A percentile compares a stretch with the other conserved stretches of the same genome.
These are phyloP conservation scores for Cordyceps tenuipes DNA, from an alignment of 2,329 filamentous ascomycete genomes.

Conservation along the genomic window DNA sequence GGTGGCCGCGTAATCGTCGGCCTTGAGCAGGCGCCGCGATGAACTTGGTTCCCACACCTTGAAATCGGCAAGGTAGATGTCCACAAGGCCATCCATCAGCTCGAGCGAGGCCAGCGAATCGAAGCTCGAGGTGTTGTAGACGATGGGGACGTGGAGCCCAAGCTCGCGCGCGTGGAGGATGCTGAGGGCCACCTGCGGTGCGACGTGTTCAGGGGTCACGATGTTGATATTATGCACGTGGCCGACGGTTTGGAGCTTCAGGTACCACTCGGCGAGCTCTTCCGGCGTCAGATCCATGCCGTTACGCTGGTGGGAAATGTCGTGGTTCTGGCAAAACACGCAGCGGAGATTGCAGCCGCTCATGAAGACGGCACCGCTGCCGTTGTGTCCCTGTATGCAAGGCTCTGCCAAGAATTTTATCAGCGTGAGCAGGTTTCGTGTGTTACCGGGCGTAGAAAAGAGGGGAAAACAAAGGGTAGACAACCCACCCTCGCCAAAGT, in stretches of 20 bases:
- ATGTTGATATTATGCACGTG: slow-evolving; percentile 85
- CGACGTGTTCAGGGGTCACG: slow-evolving; percentile 79
- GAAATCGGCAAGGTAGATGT: slow-evolving; percentile 85
- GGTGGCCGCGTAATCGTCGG: slow-evolving; percentile 62
- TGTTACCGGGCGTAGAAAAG: not conserved
- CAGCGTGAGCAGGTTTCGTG: not conserved
- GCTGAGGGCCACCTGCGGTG: slow-evolving; percentile 70
- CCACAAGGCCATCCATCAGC: slow-evolving; percentile 69
- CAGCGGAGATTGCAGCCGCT: slow-evolving; percentile 66
- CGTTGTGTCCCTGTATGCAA: slow-evolving; percentile 74
- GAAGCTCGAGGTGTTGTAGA: slow-evolving; percentile 80
- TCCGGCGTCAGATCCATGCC: slow-evolving; percentile 73
- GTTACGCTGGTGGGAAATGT: slow-evolving; percentile 74
- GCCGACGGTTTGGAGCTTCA: slow-evolving; percentile 75
- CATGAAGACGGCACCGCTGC: slow-evolving; percentile 76
- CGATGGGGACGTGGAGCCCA: slow-evolving; percentile 62
- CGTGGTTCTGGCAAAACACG: slow-evolving; percentile 73
- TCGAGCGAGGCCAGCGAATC: slow-evolving; percentile 65
- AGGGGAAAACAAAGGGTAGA: not conserved
- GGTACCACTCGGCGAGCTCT: slow-evolving; percentile 71
- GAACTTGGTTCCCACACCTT: slow-evolving; percentile 66
- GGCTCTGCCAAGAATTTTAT: slow-evolving; percentile 43
- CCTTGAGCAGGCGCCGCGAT: slow-evolving; percentile 66
- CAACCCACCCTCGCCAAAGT: slow-evolving; percentile 64
- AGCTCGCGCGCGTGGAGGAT: slow-evolving; percentile 65